Evolutionary conservation across 768 basidiomycete species (phyloP), one percentile per base, ranked within the genome.

Genomic region (Lactarius sanguifluus): DNA sequence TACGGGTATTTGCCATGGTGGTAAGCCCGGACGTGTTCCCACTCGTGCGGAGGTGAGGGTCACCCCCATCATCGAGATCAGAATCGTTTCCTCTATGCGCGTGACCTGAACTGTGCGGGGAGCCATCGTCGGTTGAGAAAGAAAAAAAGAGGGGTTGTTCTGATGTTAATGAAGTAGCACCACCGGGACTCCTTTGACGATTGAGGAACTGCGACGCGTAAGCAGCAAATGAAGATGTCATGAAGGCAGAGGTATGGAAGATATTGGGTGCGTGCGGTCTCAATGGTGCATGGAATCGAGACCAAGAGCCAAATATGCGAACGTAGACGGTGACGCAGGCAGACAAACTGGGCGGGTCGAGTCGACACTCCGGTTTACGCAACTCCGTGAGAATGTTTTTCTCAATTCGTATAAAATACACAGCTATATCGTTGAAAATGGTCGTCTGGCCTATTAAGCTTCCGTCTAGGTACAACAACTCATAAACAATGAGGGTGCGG

Each of bases 131-230:
- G 69, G 90, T 91, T 55, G 87, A 87, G 76, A 93, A 92, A 23
- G 91, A 93, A 81, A 90, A 94, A 81, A 94, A 94, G 76, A 94
- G 84, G 62, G 92, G 91, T 77, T 91, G 90, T 43, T 80, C 81
- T 45, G 86, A 86, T 25, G 85, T 82, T 72, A 84, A 77, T 71
- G 82, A 84, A 43, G 84, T 80, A 64, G 75, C 72, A 34, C 43
- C 62, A 25, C 60, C 34, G 25, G 69, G 73, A 63, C 80, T 79
- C 65, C 78, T 81, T 72, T 85, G 86, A 70, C 83, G 82, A 74
- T 82, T 86, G 75, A 92, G 80, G 74, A 91, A 92, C 71, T 91
- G 90, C 54, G 91, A 92, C 59, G 91, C 91, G 79, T 90, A 92
- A 59, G 86, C 85, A 71, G 89, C 88, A 77, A 92, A 92, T 43